phyloP scores from a whole-genome alignment of 2,329 filamentous ascomycete species.

The Lomentospora prolificans region DNA sequence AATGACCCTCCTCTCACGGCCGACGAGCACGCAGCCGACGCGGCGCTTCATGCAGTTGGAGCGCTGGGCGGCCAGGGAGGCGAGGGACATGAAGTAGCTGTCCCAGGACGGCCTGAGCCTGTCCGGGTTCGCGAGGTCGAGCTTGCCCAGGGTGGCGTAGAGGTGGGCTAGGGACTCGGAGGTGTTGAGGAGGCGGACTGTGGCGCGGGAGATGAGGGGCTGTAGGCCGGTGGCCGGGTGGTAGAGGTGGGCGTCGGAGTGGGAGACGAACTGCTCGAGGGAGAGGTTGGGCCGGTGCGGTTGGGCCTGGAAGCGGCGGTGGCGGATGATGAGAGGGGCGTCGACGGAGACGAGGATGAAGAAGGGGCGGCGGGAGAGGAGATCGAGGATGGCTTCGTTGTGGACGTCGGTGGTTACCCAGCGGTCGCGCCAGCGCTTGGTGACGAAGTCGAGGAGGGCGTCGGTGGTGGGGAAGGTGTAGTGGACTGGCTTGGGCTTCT shows the following conservation, averaged over 20 bases:
- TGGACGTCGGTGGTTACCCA: slow-evolving; percentile 83
- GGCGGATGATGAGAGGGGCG: slow-evolving; percentile 75
- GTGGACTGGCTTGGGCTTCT: slow-evolving; percentile 6
- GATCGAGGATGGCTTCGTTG: slow-evolving; percentile 62
- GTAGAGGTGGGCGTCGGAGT: slow-evolving; percentile 70
- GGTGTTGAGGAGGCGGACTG: slow-evolving; percentile 80
- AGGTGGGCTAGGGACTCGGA: slow-evolving; percentile 62
- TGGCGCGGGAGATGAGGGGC: slow-evolving; percentile 69
- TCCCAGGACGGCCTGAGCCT: slow-evolving; percentile 89
- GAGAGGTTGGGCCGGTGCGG: slow-evolving; percentile 7
- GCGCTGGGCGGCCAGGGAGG: slow-evolving; percentile 77
- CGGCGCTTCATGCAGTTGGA: slow-evolving; percentile 98
- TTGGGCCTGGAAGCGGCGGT: slow-evolving; percentile 62
- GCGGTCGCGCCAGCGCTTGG: slow-evolving; percentile 67
- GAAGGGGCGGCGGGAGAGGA: slow-evolving; percentile 71
- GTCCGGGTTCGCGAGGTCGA: slow-evolving; percentile 68
- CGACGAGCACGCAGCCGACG: slow-evolving; percentile 87
- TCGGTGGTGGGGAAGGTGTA: slow-evolving; percentile 51
- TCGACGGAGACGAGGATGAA: slow-evolving; percentile 90
- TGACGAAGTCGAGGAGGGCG: slow-evolving; percentile 74
- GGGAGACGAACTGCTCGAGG: slow-evolving; percentile 46
- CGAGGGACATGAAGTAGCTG: slow-evolving; percentile 96
- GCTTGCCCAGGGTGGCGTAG: slow-evolving; percentile 58
- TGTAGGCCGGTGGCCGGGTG: slow-evolving; percentile 53
- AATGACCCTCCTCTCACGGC: slow-evolving; percentile 72